phyloP scores from a whole-genome alignment of 352 stramenopile genomes.

The Phytophthora sp. region DNA sequence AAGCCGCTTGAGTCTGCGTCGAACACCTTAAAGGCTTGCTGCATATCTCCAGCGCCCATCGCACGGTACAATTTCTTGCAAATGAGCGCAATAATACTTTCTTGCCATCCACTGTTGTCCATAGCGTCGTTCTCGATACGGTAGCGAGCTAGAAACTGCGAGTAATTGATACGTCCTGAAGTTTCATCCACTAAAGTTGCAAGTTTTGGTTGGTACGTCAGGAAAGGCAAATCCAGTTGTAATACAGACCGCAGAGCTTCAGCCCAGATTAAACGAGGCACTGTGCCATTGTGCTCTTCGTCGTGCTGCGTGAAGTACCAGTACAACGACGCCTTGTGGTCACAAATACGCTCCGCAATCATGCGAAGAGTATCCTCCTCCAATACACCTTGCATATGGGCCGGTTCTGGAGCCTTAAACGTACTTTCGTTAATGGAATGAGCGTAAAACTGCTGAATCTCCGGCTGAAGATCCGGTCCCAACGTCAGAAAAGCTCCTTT shows the following conservation, averaged over 20 bases:
- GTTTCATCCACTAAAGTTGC: conserved; percentile 83
- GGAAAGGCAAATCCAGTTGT: conserved; percentile 90
- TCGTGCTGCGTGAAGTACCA: conserved; percentile 95
- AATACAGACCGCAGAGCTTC: conserved; percentile 92
- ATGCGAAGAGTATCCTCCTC: conserved; percentile 92
- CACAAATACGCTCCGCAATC: conserved; percentile 94
- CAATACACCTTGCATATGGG: conserved; percentile 78
- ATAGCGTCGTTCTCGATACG: conserved; percentile 90
- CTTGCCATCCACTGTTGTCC: conserved; percentile 89
- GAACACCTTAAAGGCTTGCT: conserved; percentile 92
- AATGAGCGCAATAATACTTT: conserved; percentile 90
- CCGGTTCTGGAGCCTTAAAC: conserved; percentile 70
- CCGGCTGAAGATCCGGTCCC: conserved; percentile 89
- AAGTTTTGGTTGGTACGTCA: conserved; percentile 90
- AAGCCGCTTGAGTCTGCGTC: conserved; percentile 90
- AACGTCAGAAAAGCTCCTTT: conserved; percentile 93
- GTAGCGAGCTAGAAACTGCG: conserved; percentile 93
- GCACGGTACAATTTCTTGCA: conserved; percentile 93
- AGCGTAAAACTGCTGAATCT: conserved; percentile 95
- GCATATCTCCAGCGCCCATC: conserved; percentile 90
- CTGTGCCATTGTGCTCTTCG: conserved; percentile 85
- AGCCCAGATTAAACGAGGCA: conserved; percentile 90
- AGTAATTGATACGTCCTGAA: conserved; percentile 91
- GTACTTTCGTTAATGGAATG: conserved; percentile 85
- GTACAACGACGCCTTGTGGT: conserved; percentile 92